phyloP scores from a whole-genome alignment of 306 rosid species.

The Sechiopsis laciniata region DNA sequence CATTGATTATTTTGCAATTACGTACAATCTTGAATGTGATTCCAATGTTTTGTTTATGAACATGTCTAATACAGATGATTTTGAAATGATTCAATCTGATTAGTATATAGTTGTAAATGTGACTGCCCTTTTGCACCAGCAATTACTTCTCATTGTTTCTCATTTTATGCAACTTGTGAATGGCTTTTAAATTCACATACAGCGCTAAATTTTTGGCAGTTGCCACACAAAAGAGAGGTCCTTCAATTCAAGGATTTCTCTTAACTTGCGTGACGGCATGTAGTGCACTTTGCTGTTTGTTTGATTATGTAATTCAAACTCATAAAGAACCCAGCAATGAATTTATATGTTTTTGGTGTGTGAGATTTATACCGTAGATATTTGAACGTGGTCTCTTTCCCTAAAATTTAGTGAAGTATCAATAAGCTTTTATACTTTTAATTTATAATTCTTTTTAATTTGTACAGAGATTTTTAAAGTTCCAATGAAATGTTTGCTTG shows the following conservation, averaged over 20 bases:
- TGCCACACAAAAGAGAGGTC: neutral
- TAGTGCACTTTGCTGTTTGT: constrained; percentile 11
- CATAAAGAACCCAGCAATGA: neutral
- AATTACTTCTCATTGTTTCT: neutral
- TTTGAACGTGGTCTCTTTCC: too few species aligned
- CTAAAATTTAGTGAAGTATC: too few species aligned
- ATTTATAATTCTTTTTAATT: too few species aligned
- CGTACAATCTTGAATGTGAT: neutral
- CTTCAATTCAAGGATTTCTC: constrained; percentile 11
- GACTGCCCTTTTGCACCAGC: neutral
- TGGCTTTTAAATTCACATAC: constrained; percentile 10
- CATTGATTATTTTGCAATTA: neutral
- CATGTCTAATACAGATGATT: neutral
- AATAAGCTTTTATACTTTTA: too few species aligned
- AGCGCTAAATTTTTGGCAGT: neutral
- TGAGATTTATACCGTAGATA: too few species aligned
- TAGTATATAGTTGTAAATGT: neutral
- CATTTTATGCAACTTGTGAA: neutral
- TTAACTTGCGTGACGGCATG: constrained; percentile 1
- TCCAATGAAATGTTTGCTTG: too few species aligned
- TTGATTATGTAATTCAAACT: neutral
- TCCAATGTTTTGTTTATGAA: neutral
- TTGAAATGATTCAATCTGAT: neutral
- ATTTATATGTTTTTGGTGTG: constrained; percentile 11
- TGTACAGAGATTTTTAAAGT: too few species aligned